Evolutionary conservation across 805 yeast species (phyloP).

Genomic region (Wickerhamiella nectarea): DNA sequence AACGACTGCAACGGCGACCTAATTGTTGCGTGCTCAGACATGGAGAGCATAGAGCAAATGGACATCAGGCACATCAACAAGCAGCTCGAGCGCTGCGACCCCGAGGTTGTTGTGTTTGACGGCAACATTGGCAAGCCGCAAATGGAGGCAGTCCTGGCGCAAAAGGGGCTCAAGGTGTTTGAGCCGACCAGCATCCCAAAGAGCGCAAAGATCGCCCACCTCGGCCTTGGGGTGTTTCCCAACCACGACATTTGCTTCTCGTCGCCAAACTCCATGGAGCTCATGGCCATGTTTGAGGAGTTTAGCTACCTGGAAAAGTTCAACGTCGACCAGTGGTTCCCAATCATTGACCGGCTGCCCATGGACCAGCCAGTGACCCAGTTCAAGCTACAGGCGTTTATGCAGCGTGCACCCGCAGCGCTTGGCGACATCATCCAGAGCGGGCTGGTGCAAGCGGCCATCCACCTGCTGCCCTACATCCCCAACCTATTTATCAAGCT

Average conservation of each 20-base stretch:
- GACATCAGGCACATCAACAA: slow-evolving; percentile 31
- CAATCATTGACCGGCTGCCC: slow-evolving; percentile 45
- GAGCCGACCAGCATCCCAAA: slow-evolving; percentile 74
- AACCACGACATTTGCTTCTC: slow-evolving; percentile 31
- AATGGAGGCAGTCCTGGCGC: slow-evolving; percentile 28
- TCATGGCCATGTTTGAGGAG: slow-evolving; percentile 38
- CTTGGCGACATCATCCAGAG: slow-evolving; percentile 23
- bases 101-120: slow-evolving; percentile 47
- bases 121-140: slow-evolving; percentile 45
- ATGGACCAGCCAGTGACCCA: slow-evolving; percentile 28
- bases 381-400: slow-evolving; percentile 18
- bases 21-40: slow-evolving; percentile 69
- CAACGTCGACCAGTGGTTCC: slow-evolving; percentile 61
- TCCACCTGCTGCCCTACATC: slow-evolving; percentile 60
- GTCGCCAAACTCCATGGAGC: slow-evolving; percentile 61
- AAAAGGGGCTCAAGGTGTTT: slow-evolving; percentile 26
- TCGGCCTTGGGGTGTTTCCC: slow-evolving; percentile 34
- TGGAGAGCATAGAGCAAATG: slow-evolving; percentile 50
- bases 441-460: slow-evolving; percentile 46
- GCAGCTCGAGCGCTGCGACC: slow-evolving; percentile 31
- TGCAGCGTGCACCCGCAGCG: slow-evolving; percentile 19
- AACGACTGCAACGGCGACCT: slow-evolving; percentile 52
- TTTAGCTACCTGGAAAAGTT: slow-evolving; percentile 33
- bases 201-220: slow-evolving; percentile 36
- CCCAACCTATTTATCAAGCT: slow-evolving; percentile 54